Conservation (phyloP, 108 stramenopile species). For the Skeletonema potamos region DNA sequence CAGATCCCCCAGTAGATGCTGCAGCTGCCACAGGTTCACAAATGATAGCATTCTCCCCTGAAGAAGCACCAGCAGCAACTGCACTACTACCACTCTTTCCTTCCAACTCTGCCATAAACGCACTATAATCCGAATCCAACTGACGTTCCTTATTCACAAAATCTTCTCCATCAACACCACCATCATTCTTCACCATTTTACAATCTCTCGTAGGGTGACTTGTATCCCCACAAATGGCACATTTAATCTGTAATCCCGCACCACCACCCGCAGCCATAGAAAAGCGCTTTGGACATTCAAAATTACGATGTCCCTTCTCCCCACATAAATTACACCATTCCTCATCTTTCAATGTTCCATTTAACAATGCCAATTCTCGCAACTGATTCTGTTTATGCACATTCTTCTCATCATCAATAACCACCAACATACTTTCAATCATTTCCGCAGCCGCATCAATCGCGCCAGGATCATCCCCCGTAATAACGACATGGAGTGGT, state of each 20-base stretch:
- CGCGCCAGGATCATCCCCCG: slow-evolving; percentile 86
- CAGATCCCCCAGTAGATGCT: slow-evolving; percentile 20
- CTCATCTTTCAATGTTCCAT: slow-evolving; percentile 98
- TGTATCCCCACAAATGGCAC: slow-evolving; percentile 98
- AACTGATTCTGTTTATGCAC: slow-evolving; percentile 97
- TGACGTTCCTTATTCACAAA: slow-evolving; percentile 56
- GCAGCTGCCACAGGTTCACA: neutral
- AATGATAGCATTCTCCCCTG: slow-evolving; percentile 3
- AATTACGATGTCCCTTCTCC: slow-evolving; percentile 96
- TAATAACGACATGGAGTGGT: slow-evolving; percentile 94
- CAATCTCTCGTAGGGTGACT: slow-evolving; percentile 98
- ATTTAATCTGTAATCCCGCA: slow-evolving; percentile 68
- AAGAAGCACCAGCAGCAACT: neutral
- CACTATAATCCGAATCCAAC: slow-evolving; percentile 91
- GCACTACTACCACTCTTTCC: slow-evolving; percentile 52
- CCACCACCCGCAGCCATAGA: slow-evolving; percentile 31
- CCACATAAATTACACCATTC: slow-evolving; percentile 97
- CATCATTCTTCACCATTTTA: slow-evolving; percentile 50
- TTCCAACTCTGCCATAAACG: slow-evolving; percentile 98
- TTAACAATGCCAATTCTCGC: slow-evolving; percentile 95
- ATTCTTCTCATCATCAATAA: slow-evolving; percentile 97
- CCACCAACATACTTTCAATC: slow-evolving; percentile 92
- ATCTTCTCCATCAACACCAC: slow-evolving; percentile 17
- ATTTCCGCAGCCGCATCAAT: slow-evolving; percentile 91
- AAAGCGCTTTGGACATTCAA: slow-evolving; percentile 92